Base-by-base conservation (phyloP, 306 rosid species). In the Adenanthera pavonina region DNA sequence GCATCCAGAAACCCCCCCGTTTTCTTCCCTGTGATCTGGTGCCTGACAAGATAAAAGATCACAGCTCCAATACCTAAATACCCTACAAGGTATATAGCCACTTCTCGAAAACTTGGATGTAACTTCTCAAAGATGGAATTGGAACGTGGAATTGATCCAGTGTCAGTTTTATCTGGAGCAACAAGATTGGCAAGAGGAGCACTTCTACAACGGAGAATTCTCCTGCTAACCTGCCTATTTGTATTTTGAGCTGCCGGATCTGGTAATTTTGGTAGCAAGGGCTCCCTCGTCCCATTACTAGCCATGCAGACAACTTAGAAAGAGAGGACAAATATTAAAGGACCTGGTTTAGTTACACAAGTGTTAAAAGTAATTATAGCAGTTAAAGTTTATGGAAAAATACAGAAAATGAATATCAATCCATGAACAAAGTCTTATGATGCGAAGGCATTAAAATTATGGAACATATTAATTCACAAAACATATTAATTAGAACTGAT, bases 151-250 rank as follows among this genome's bases (percentile, higher is more conserved):
- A 62, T 36, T 33, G 83, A 61, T 35, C 38, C 70, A 12, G 51
- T 59, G 75, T 17, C 56, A 35, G 69, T 79, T 72, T n/a, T 76
- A 40, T 62, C 48, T 0, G 43, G 44, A 53, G 79, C 69, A 72
- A 25, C 53, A 41, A 11, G 20, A 10, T 80, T 82, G n/a, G 74
- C 81, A 69, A 48, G 30, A 19, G 94, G 95, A 68, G 92, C 97
- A 79, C 94, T 90, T 89, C 54, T 88, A 78, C 82, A 56, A 15
- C 79, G 94, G 46, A 80, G 84, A 73, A 56, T 87, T 81, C 88
- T 87, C 80, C 64, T 67, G 65, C 75, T 83, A 83, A 64, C 75
- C 72, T 40, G 78, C 60, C 70, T 56, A 69, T 34, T 82, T 11
- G 51, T 73, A 54, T 80, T 81, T 73, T 47, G 91, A 17, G 79